A percentile compares a stretch with the other conserved stretches of the same genome.
phyloP scores from a whole-genome alignment of 139 green algal genomes.

The Coccomyxa sp. region DNA sequence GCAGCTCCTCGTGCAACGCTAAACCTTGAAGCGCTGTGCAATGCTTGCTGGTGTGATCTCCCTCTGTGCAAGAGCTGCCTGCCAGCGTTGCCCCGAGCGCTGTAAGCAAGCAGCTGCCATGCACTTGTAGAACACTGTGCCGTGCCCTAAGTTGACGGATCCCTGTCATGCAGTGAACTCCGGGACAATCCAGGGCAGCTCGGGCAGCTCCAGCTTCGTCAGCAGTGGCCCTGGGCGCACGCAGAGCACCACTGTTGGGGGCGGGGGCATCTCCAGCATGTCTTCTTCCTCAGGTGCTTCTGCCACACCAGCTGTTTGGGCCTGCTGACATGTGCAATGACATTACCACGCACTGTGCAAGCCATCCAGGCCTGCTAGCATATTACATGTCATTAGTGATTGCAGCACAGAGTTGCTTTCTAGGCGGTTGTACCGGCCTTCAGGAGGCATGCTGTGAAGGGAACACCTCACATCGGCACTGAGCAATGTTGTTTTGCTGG shows the following conservation, averaged over 20 bases:
- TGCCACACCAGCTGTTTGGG: neutral
- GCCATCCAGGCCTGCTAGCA: neutral
- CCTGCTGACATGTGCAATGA: neutral
- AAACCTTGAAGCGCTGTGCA: neutral
- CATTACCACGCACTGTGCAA: neutral
- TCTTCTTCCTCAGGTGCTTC: neutral
- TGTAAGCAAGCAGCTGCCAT: neutral
- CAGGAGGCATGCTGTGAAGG: neutral
- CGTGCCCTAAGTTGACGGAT: neutral
- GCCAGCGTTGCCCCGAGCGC: neutral
- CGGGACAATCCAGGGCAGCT: neutral
- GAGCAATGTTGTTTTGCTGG: neutral
- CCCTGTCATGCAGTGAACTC: neutral
- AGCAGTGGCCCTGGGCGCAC: neutral
- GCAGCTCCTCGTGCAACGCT: neutral
- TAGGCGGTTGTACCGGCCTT: neutral
- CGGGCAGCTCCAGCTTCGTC: neutral
- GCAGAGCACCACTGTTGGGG: neutral
- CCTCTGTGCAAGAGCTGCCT: neutral
- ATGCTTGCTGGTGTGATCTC: neutral
- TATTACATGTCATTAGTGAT: no score
- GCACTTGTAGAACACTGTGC: neutral
- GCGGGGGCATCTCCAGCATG: neutral
- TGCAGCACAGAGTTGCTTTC: no score
- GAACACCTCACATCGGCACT: neutral